These are phyloP conservation scores for Neolecta irregularis DNA, from an alignment of 1,139 yeast species.

Conservation along the genomic window DNA sequence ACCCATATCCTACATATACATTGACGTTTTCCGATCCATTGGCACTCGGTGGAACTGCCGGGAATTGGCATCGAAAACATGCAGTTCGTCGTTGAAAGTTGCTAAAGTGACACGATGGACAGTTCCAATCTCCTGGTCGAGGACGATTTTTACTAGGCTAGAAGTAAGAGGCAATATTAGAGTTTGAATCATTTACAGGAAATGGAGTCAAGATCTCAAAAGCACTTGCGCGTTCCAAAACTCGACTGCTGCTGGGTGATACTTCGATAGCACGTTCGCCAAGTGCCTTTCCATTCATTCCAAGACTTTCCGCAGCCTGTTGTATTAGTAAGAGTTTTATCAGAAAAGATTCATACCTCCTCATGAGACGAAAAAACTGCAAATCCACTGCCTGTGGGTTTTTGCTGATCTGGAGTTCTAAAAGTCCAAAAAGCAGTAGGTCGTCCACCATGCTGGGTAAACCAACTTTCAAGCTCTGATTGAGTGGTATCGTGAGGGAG, in stretches of 20 bases:
- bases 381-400: conserved; percentile 52
- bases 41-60: conserved; percentile 30
- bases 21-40: conserved; percentile 1
- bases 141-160: conserved; percentile 69
- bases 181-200: conserved; percentile 28
- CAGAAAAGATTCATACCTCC: no score
- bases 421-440: conserved; percentile 86
- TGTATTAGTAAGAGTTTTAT: no score
- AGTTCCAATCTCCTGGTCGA: conserved; percentile 95
- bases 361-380: conserved; percentile 75
- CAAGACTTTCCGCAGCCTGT: conserved; percentile 59
- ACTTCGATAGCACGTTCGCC: conserved; percentile 68
- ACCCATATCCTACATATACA: background rate
- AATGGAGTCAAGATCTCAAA: conserved; percentile 70
- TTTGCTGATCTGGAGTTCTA: conserved; percentile 38
- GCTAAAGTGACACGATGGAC: conserved; percentile 90
- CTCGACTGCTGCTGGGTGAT: conserved; percentile 66
- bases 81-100: conserved; percentile 91
- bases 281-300: conserved; percentile 64
- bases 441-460: conserved; percentile 68
- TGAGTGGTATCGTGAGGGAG: conserved; percentile 79
- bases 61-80: conserved; percentile 83
- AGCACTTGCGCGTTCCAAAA: conserved; percentile 67
- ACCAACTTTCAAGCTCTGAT: conserved; percentile 82
- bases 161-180: background rate